phyloP scores from a whole-genome alignment of 352 stramenopile species.

The Saprolegnia parasitica region DNA sequence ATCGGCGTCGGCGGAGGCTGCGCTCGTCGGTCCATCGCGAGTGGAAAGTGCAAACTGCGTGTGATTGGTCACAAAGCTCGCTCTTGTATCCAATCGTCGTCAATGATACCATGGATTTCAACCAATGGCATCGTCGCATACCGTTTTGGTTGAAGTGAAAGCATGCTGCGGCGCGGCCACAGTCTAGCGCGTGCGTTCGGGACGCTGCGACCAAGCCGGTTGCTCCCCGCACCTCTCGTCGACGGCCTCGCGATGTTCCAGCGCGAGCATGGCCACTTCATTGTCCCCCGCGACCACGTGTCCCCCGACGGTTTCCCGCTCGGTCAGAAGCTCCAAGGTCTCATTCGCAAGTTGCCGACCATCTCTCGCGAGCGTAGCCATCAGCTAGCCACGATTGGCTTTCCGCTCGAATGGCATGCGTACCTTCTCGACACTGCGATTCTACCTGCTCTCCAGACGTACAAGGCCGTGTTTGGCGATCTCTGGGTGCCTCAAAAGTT shows the following conservation, averaged over 20 bases:
- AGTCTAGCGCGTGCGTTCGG: not conserved
- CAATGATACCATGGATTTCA: not conserved
- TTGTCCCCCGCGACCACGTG: conserved; percentile 35
- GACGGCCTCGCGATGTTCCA: conserved; percentile 52
- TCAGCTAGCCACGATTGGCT: conserved; percentile 43
- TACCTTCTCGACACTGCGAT: conserved; percentile 60
- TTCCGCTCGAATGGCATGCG: conserved; percentile 57
- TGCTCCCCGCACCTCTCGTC: not conserved
- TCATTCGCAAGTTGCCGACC: conserved; percentile 41
- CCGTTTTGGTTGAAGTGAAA: not conserved
- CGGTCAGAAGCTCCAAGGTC: conserved; percentile 50
- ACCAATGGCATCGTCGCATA: not conserved
- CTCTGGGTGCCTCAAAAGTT: conserved; percentile 92
- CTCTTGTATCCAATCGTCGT: not conserved
- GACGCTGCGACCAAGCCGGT: not conserved
- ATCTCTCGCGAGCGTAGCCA: conserved; percentile 39
- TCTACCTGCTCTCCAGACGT: conserved; percentile 73
- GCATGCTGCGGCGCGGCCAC: not conserved
- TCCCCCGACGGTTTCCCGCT: conserved; percentile 34
- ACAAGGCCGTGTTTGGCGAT: conserved; percentile 72
- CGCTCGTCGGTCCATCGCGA: not conserved
- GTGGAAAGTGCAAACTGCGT: not conserved
- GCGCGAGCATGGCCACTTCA: conserved; percentile 55
- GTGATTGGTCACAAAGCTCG: conserved; percentile 6
- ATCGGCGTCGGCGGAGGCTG: conserved; percentile 17